phyloP scores from a whole-genome alignment of 805 yeast genomes.

The Limtongia smithiae region DNA sequence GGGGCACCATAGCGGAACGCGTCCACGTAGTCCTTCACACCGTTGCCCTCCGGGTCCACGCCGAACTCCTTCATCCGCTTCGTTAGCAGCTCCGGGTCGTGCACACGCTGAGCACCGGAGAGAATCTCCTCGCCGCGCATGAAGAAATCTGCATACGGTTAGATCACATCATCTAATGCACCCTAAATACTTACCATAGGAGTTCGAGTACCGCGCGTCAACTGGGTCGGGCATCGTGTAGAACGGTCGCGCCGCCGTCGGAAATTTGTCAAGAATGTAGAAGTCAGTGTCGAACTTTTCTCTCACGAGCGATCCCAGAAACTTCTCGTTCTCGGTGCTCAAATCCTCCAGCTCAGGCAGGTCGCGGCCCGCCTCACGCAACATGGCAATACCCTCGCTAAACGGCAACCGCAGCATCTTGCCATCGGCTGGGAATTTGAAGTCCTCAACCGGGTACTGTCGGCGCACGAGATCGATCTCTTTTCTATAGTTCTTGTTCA shows the following conservation, averaged over 20 bases:
- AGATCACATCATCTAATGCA: not conserved
- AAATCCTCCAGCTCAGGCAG: slow-evolving; percentile 32
- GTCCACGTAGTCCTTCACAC: slow-evolving; percentile 84
- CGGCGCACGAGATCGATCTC: slow-evolving; percentile 88
- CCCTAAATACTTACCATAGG: slow-evolving; percentile 53
- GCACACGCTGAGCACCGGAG: slow-evolving; percentile 99
- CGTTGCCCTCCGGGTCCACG: slow-evolving; percentile 74
- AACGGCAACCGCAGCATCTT: slow-evolving; percentile 86
- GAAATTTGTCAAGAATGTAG: slow-evolving; percentile 97
- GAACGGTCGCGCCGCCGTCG: slow-evolving; percentile 93
- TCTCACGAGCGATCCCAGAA: slow-evolving; percentile 84
- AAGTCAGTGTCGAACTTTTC: slow-evolving; percentile 96
- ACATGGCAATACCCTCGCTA: slow-evolving; percentile 85
- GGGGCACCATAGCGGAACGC: slow-evolving; percentile 94
- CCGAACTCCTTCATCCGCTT: slow-evolving; percentile 82
- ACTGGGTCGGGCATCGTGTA: slow-evolving; percentile 98
- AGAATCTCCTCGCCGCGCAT: slow-evolving; percentile 99
- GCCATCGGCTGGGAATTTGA: slow-evolving; percentile 88
- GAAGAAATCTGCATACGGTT: slow-evolving; percentile 60
- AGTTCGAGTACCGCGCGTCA: slow-evolving; percentile 90
- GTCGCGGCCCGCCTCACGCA: slow-evolving; percentile 81
- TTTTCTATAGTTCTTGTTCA: slow-evolving; percentile 70
- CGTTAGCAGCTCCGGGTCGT: slow-evolving; percentile 77
- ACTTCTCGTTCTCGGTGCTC: slow-evolving; percentile 88
- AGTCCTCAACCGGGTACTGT: slow-evolving; percentile 97